These are phyloP conservation scores for Leccinum ponderosum DNA, from an alignment of 1,284 basidiomycete genomes.

Conservation along the genomic window DNA sequence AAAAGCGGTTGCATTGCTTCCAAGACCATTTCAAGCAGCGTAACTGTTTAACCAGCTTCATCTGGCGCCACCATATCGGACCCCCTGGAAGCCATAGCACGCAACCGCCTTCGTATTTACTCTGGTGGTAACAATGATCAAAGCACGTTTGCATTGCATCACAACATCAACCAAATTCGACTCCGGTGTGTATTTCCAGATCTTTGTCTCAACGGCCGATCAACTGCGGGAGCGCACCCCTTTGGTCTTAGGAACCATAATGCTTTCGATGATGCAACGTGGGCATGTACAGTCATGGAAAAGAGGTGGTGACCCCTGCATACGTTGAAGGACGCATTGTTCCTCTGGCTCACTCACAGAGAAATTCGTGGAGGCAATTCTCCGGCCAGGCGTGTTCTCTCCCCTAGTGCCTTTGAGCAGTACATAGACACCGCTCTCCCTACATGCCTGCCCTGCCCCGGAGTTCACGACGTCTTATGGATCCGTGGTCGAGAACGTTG, in stretches of 20 bases:
- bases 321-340: slow-evolving; percentile 83
- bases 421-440: no score
- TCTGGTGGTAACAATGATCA: slow-evolving; percentile 41
- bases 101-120: slow-evolving; percentile 61
- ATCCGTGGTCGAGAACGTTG: no score
- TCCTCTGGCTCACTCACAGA: slow-evolving; percentile 69
- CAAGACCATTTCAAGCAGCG: slow-evolving; percentile 44
- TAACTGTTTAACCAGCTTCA: slow-evolving; percentile 17
- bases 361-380: slow-evolving; percentile 79
- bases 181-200: slow-evolving; percentile 71
- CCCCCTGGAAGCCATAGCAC: slow-evolving; percentile 56
- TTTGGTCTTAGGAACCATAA: slow-evolving; percentile 44
- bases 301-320: slow-evolving; percentile 79
- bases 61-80: slow-evolving; percentile 40
- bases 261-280: slow-evolving; percentile 28
- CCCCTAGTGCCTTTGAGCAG: slow-evolving; percentile 36
- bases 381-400: slow-evolving; percentile 88
- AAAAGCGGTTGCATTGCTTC: slow-evolving; percentile 68
- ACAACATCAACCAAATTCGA: slow-evolving; percentile 57
- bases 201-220: slow-evolving; percentile 55
- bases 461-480: no score
- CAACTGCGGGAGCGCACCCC: slow-evolving; percentile 44
- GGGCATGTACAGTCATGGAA: slow-evolving; percentile 35
- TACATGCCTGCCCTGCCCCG: no score
- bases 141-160: slow-evolving; percentile 54